Percentiles rank a stretch among this genome's conserved stretches.
Conservation (phyloP, 1,139 yeast species). For the Spathaspora jeffriesii region DNA sequence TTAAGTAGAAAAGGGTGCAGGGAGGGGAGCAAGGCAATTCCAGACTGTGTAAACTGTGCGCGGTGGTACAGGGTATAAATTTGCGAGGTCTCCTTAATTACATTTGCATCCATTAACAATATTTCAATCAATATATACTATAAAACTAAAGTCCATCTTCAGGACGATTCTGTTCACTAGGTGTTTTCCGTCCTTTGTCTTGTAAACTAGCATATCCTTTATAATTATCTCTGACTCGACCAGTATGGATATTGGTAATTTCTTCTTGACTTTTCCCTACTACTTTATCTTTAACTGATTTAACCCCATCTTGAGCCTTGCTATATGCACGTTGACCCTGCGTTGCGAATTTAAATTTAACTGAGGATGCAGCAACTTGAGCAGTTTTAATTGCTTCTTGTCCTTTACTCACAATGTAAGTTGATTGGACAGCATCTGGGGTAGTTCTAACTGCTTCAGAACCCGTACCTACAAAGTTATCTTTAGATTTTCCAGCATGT, state of each 20-base stretch:
- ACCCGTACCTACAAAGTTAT: background rate
- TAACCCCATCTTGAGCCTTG: background rate
- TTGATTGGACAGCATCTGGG: background rate
- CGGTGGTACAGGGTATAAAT: too few species aligned
- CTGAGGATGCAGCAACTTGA: background rate
- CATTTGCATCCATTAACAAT: background rate
- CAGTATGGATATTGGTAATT: slow-evolving; percentile 21
- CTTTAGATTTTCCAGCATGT: background rate
- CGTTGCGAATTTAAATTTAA: background rate
- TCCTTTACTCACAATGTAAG: too few species aligned
- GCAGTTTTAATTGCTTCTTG: background rate
- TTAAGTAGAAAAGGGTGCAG: background rate
- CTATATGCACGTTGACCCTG: background rate
- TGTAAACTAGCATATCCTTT: slow-evolving; percentile 39
- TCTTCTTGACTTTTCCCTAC: background rate
- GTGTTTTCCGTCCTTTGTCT: slow-evolving; percentile 44
- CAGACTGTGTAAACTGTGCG: background rate
- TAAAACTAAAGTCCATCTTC: slow-evolving; percentile 32
- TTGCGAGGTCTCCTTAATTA: too few species aligned
- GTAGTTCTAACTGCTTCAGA: background rate
- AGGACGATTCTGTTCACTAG: slow-evolving; percentile 46
- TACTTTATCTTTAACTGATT: background rate
- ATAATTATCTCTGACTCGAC: slow-evolving; percentile 17
- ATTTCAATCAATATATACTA: slow-evolving; percentile 8
- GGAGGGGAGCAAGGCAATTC: background rate